These are phyloP conservation scores for Lipomyces sp. DNA, from an alignment of 805 yeast genomes.

Conservation along the genomic window DNA sequence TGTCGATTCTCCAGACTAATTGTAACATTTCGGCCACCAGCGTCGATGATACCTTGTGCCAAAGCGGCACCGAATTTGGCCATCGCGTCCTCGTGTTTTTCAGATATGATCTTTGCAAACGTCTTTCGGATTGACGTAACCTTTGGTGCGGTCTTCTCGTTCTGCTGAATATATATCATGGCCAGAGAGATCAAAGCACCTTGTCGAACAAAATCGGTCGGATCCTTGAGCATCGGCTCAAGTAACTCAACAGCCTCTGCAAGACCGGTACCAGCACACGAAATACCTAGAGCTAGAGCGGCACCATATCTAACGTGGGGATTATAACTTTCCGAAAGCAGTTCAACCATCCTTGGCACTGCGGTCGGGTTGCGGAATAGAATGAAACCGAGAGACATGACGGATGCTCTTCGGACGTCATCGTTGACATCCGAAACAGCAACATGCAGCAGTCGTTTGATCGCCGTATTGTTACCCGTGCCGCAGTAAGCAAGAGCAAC, in stretches of 20 bases:
- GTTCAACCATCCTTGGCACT: conserved; percentile 92
- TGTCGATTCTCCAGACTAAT: conserved; percentile 85
- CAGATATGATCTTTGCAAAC: conserved; percentile 74
- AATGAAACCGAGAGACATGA: conserved; percentile 87
- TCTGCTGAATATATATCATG: conserved; percentile 87
- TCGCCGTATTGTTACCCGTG: conserved; percentile 87
- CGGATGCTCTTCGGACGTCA: conserved; percentile 96
- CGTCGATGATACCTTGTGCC: conserved; percentile 97
- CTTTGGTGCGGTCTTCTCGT: conserved; percentile 79
- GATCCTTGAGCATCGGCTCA: conserved; percentile 89
- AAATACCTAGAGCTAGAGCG: conserved; percentile 93
- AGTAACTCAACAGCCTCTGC: conserved; percentile 88
- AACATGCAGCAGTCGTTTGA: conserved; percentile 80
- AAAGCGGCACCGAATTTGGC: conserved; percentile 97
- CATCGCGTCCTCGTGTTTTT: conserved; percentile 93
- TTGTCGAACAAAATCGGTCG: conserved; percentile 96
- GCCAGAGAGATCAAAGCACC: conserved; percentile 93
- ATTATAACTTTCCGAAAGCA: conserved; percentile 90
- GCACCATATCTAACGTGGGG: conserved; percentile 99
- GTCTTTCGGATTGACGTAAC: conserved; percentile 76
- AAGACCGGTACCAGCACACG: conserved; percentile 93
- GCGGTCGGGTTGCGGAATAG: conserved; percentile 88
- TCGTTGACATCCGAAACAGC: conserved; percentile 97
- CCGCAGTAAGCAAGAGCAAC: conserved; percentile 97
- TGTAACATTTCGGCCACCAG: conserved; percentile 98